Percentiles rank a stretch among this genome's conserved stretches.
phyloP scores from a whole-genome alignment of 2,329 filamentous ascomycete genomes.

The Helotiales sp. region DNA sequence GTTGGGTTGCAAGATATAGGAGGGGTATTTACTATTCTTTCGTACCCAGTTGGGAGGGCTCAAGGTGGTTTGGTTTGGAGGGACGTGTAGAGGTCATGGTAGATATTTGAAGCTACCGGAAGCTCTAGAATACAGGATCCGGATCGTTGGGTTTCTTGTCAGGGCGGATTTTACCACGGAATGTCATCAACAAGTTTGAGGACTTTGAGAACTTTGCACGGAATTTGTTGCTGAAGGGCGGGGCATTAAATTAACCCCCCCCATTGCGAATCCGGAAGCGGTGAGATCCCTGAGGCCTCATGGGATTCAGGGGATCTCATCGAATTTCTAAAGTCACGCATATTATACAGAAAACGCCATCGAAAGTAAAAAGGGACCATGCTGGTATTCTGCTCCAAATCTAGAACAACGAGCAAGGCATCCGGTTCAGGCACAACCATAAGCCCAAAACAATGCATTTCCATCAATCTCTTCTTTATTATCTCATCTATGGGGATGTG shows the following conservation, averaged over 20 bases:
- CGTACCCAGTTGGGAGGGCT: constrained; percentile 79
- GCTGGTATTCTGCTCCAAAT: constrained; percentile 44
- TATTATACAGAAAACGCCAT: constrained; percentile 14
- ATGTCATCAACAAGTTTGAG: not conserved
- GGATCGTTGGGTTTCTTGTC: not conserved
- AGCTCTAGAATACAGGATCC: not conserved
- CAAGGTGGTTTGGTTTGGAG: constrained; percentile 65
- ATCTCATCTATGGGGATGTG: constrained; percentile 51
- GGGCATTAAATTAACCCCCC: constrained; percentile 23
- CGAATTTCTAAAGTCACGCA: constrained; percentile 17
- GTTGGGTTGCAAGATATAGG: not conserved
- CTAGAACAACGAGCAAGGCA: constrained; percentile 40
- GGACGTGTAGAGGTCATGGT: constrained; percentile 39
- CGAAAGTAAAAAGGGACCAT: constrained; percentile 30
- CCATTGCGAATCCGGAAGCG: constrained; percentile 17
- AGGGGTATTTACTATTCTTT: constrained; percentile 74
- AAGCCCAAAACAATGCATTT: constrained; percentile 37
- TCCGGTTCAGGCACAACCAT: constrained; percentile 34
- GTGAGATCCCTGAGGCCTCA: constrained; percentile 11
- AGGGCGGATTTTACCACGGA: not conserved
- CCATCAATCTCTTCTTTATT: constrained; percentile 36
- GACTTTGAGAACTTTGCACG: not conserved
- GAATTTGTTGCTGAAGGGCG: not conserved
- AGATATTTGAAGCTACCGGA: not conserved
- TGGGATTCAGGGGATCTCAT: constrained; percentile 1